Conservation (phyloP, 148 eudicot genomes). For the Dianthus caryophyllus region DNA sequence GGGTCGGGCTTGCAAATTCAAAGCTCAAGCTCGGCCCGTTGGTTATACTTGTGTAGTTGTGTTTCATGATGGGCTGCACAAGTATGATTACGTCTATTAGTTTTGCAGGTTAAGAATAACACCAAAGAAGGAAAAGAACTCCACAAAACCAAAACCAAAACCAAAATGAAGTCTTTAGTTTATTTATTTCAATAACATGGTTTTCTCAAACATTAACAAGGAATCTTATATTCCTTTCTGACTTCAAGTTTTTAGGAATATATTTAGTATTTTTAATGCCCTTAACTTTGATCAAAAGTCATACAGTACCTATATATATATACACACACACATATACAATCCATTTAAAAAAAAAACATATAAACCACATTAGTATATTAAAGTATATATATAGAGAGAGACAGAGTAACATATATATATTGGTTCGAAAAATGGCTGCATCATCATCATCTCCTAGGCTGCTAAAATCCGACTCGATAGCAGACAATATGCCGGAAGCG, state of each 20-base stretch:
- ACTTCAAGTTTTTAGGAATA: slow-evolving; percentile 23
- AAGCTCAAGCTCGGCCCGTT: no score
- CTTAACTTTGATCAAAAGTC: slow-evolving; percentile 17
- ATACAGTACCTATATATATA: not conserved
- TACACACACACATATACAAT: not conserved
- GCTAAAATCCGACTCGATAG: slow-evolving; percentile 61
- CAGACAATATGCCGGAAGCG: slow-evolving; percentile 83
- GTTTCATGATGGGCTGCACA: no score
- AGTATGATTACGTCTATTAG: slow-evolving; percentile 23
- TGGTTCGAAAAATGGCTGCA: slow-evolving; percentile 24
- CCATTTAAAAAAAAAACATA: not conserved
- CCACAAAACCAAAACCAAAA: not conserved
- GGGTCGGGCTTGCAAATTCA: no score
- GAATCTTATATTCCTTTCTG: slow-evolving; percentile 47
- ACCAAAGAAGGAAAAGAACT: slow-evolving; percentile 7
- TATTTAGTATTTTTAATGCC: slow-evolving; percentile 33
- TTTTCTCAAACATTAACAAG: slow-evolving; percentile 19
- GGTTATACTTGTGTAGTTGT: no score
- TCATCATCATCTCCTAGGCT: slow-evolving; percentile 38
- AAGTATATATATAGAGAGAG: no score
- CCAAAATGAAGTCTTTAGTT: no score
- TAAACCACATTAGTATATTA: not conserved
- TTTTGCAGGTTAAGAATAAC: slow-evolving; percentile 26
- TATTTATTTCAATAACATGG: not conserved
- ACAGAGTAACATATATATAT: no score